These are phyloP conservation scores for Chaetomiaceae sp. DNA, from an alignment of 2,329 filamentous ascomycete genomes.

Conservation along the genomic window DNA sequence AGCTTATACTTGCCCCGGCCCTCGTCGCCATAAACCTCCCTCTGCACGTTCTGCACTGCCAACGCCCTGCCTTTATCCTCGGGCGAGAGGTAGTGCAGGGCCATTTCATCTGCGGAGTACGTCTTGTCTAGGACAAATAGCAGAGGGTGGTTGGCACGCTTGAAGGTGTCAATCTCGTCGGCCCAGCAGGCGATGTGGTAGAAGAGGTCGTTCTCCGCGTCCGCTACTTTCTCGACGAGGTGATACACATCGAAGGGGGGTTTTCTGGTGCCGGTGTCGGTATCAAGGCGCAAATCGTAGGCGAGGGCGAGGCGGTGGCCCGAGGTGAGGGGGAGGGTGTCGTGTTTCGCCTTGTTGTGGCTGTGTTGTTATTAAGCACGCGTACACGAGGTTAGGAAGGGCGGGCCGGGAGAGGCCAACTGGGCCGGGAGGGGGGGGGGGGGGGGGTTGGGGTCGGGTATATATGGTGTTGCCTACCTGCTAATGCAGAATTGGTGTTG, in stretches of 20 bases:
- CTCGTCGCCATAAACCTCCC: neutral
- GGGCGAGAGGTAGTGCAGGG: neutral
- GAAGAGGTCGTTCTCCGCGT: neutral
- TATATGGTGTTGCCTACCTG: neutral
- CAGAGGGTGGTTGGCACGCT: neutral
- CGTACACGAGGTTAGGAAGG: neutral
- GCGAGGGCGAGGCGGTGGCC: slow-evolving; percentile 8
- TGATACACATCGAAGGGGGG: neutral
- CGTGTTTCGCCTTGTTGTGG: neutral
- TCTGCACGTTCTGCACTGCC: neutral
- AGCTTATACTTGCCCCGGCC: neutral
- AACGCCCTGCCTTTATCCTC: slow-evolving; percentile 1
- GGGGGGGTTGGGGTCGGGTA: too few relatives aligned
- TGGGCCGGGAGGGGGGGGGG: too few relatives aligned
- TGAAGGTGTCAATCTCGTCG: neutral
- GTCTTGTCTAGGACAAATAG: neutral
- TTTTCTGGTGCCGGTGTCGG: neutral
- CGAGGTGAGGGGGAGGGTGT: neutral
- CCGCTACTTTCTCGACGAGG: neutral
- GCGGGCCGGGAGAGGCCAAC: too few relatives aligned
- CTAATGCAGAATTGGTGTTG: neutral
- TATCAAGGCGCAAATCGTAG: slow-evolving; percentile 1
- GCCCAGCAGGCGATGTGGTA: neutral
- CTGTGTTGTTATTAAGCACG: neutral
- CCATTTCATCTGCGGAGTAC: neutral